These are phyloP conservation scores for Sequoiadendron giganteum DNA, from an alignment of 75 land plant genomes.

Conservation along the genomic window DNA sequence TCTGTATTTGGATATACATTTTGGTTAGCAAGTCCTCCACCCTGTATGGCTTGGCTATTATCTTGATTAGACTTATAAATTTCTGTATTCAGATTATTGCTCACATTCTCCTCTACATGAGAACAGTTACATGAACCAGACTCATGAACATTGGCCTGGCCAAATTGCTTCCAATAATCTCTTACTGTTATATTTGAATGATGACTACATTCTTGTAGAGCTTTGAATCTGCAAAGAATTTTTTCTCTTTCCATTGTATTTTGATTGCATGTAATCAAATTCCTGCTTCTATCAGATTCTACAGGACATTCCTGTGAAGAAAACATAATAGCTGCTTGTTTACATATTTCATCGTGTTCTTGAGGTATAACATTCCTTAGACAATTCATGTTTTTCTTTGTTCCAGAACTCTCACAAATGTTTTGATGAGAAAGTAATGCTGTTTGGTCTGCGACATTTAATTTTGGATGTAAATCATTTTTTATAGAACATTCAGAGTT, in stretches of 20 bases:
- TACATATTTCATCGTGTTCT: background rate
- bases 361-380: background rate
- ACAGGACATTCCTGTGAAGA: background rate
- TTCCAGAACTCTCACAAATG: background rate
- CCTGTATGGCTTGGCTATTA: background rate
- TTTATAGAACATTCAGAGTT: background rate
- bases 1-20: background rate
- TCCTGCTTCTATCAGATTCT: background rate
- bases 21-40: background rate
- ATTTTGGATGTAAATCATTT: background rate
- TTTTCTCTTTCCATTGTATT: background rate
- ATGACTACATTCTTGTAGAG: background rate
- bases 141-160: background rate
- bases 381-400: constrained; percentile 1
- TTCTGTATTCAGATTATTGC: background rate
- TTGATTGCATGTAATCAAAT: background rate
- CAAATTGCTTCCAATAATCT: background rate
- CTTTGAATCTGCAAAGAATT: constrained; percentile 4
- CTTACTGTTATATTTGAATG: background rate
- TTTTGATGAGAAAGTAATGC: background rate
- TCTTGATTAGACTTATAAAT: background rate
- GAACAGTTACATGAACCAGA: background rate
- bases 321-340: constrained; percentile 1
- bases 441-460: background rate
- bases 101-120: background rate